phyloP scores from a whole-genome alignment of 169 alveolate genomes.

The Plasmodium coatneyi region DNA sequence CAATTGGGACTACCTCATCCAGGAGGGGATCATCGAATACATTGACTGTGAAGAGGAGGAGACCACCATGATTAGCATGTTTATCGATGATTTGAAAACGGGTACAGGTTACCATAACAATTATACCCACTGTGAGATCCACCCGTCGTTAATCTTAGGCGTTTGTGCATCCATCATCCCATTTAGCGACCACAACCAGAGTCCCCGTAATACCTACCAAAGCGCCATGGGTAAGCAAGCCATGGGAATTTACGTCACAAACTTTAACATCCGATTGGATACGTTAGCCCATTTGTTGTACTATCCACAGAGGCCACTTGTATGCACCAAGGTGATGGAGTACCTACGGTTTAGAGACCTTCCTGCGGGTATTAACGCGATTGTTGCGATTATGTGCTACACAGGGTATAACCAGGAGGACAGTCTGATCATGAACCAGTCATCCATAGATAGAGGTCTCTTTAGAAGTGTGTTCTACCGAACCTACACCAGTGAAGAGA shows the following conservation, averaged over 20 bases:
- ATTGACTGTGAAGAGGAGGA: conserved; percentile 99
- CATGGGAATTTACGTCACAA: conserved; percentile 99
- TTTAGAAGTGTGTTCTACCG: conserved; percentile 98
- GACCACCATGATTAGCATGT: conserved; percentile 99
- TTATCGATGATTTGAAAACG: conserved; percentile 92
- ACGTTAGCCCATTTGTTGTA: conserved; percentile 97
- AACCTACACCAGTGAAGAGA: conserved; percentile 96
- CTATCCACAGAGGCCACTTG: conserved; percentile 99
- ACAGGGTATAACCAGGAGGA: conserved; percentile 99
- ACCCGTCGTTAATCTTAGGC: conserved; percentile 99
- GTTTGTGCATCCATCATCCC: conserved; percentile 99
- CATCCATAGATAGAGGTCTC: conserved; percentile 98
- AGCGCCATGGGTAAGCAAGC: conserved; percentile 99
- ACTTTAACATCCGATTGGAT: conserved; percentile 98
- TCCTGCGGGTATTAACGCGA: conserved; percentile 99
- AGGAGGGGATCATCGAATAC: conserved; percentile 97
- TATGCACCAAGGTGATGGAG: conserved; percentile 98
- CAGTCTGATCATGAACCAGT: conserved; percentile 97
- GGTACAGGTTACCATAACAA: conserved; percentile 90
- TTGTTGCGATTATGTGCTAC: conserved; percentile 98
- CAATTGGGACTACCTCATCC: conserved; percentile 91
- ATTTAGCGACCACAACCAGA: conserved; percentile 99
- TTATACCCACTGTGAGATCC: conserved; percentile 99
- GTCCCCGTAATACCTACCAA: conserved; percentile 99
- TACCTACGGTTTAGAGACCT: conserved; percentile 97